Conservation (phyloP, 495 filamentous ascomycete genomes). For the Xylaria nigripes region DNA sequence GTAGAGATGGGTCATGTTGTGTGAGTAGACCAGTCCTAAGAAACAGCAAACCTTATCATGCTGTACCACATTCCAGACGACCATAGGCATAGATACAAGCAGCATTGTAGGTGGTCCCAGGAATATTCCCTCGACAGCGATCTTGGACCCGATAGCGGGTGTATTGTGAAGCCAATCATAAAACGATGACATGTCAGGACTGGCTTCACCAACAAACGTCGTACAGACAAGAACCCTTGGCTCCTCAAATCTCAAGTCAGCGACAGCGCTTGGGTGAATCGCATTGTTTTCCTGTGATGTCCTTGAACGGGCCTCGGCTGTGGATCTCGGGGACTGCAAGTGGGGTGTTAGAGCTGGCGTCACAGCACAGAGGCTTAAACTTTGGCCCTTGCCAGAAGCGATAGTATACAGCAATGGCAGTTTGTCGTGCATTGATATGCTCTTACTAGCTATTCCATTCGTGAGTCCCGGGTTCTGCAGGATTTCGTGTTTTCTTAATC, state of each 20-base stretch:
- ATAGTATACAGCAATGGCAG: conserved; percentile 42
- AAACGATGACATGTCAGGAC: conserved; percentile 49
- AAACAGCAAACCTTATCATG: conserved; percentile 51
- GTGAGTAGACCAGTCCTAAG: conserved; percentile 46
- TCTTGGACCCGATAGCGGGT: conserved; percentile 40
- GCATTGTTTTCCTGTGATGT: conserved; percentile 29
- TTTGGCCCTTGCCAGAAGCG: conserved; percentile 40
- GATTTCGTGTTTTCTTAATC: conserved; percentile 34
- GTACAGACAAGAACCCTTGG: conserved; percentile 47
- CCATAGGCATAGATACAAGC: conserved; percentile 48
- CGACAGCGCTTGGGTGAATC: conserved; percentile 33
- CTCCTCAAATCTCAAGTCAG: conserved; percentile 45
- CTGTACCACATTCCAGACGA: conserved; percentile 48
- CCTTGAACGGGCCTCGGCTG: conserved; percentile 31
- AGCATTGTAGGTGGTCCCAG: conserved; percentile 49
- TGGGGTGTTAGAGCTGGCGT: conserved; percentile 25
- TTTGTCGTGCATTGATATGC: conserved; percentile 27
- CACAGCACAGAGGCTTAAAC: conserved; percentile 37
- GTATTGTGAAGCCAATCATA: conserved; percentile 48
- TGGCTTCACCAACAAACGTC: conserved; percentile 49
- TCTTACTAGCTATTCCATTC: conserved; percentile 35
- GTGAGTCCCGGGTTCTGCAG: conserved; percentile 31
- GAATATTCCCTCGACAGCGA: conserved; percentile 52
- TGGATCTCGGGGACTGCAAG: conserved; percentile 34
- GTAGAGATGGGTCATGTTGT: conserved; percentile 51